A percentile compares a stretch with the other conserved stretches of the same genome.
Conservation (phyloP, 257 asterid genomes). For the Cynanchum wilfordii region DNA sequence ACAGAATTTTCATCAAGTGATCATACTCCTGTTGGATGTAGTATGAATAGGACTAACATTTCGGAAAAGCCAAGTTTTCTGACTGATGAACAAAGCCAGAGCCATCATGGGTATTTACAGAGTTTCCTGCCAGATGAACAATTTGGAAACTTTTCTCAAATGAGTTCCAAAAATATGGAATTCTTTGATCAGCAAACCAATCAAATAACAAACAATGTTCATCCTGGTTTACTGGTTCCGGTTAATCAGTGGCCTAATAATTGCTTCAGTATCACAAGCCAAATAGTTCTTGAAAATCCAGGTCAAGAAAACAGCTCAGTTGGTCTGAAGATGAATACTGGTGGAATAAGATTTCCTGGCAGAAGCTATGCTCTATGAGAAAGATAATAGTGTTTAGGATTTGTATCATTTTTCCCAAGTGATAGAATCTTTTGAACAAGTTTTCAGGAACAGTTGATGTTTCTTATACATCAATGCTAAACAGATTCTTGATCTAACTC, state of each 20-base stretch:
- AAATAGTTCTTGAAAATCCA: slow-evolving; percentile 15
- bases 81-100: slow-evolving; percentile 12
- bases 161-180: slow-evolving; percentile 12
- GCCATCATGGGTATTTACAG: slow-evolving; percentile 15
- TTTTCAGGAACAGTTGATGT: not conserved
- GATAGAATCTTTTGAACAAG: not conserved
- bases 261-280: slow-evolving; percentile 23
- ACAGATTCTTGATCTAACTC: not conserved
- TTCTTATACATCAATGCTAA: not conserved
- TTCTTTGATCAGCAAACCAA: slow-evolving; percentile 15
- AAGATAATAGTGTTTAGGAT: slow-evolving; percentile 12
- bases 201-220: slow-evolving; percentile 3
- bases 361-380: slow-evolving; percentile 15
- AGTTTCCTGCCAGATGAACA: slow-evolving; percentile 17
- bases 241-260: slow-evolving; percentile 17
- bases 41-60: not conserved
- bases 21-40: slow-evolving; percentile 12
- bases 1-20: slow-evolving; percentile 16
- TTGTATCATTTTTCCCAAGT: not conserved
- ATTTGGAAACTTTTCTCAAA: slow-evolving; percentile 20
- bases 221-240: slow-evolving; percentile 23
- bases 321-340: slow-evolving; percentile 18
- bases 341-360: slow-evolving; percentile 7
- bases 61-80: slow-evolving; percentile 10
- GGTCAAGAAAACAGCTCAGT: slow-evolving; percentile 8